Evolutionary conservation across 1,284 basidiomycete species (phyloP).

Genomic region (Pyrrhoderma noxium): DNA sequence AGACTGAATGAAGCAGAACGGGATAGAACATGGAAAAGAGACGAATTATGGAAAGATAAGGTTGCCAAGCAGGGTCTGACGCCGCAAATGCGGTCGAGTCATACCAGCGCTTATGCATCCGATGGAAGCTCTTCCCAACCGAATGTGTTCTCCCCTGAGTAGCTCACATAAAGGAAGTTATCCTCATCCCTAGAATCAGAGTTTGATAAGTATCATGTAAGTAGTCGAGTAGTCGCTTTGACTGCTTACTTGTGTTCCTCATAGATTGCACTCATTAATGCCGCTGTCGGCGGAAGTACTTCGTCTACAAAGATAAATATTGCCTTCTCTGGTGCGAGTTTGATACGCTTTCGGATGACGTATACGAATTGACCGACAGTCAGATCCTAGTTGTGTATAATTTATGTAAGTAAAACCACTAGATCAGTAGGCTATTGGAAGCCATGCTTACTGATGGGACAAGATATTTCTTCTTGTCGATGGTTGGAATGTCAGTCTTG

Average conservation of each 20-base stretch:
- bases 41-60: neutral
- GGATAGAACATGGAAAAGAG: neutral
- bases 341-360: constrained; percentile 99
- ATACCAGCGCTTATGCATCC: constrained; percentile 11
- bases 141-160: constrained; percentile 96
- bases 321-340: constrained; percentile 98
- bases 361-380: constrained; percentile 99
- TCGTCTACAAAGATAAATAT: constrained; percentile 99
- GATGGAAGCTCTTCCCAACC: constrained; percentile 33
- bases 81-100: constrained; percentile 6
- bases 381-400: constrained; percentile 59
- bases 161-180: constrained; percentile 93
- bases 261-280: constrained; percentile 98
- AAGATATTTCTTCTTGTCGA: constrained; percentile 99
- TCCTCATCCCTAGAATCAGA: constrained; percentile 74
- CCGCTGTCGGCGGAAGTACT: constrained; percentile 95
- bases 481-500: constrained; percentile 96
- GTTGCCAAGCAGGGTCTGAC: neutral
- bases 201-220: constrained; percentile 21
- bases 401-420: constrained; percentile 20
- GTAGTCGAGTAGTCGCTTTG: constrained; percentile 2
- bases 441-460: constrained; percentile 77
- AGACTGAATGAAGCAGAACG: neutral
- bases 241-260: constrained; percentile 93
- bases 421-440: constrained; percentile 3